Evolutionary conservation across 345 rosid genomes (phyloP), one percentile per base, ranked within the genome.

Genomic region (Theobroma cacao): DNA sequence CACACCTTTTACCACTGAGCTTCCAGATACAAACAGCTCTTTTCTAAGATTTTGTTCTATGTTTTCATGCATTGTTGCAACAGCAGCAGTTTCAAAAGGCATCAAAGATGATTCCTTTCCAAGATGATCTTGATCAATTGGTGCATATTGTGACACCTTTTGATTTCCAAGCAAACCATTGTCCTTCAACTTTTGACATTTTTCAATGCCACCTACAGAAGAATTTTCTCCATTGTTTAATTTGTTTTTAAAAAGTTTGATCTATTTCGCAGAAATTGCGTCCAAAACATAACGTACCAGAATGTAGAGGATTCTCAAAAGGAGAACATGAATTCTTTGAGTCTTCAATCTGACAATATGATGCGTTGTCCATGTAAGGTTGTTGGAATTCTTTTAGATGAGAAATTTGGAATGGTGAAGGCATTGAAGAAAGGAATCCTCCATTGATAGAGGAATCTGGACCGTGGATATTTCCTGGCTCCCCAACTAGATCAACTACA

Each of bases 401-500:
- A 40, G 92, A 88, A 76, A 90, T 79, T 76, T 86, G 86, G 74
- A 93, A 85, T 33, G 94, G 95, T 31, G 99, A 93, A 72, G 97
- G 91, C 84, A 87, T 77, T 30, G 87, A 78, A 79, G 85, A 85
- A 71, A 79, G 76, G 77, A 75, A 79, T 77, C 88, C 92, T 82
- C 98, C 97, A 78, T 93, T 93, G 82, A 92, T 91, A 17, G 97
- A 88, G 34, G 96, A 91, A 87, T 93, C 95, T 6, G 99, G 97
- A 77, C 93, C 90, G 22, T 89, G 94, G 41, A 95, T 74, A 75
- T 91, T 90, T 82, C 99, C 99, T 30, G 99, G 99, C 77, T 91
- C 88, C 75, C 98, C 96, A 10, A 95, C 91, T 24, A 95, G 94
- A 84, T 93, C 99, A 80, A 95, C 99, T 43, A 95, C 99, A 78